Evolutionary conservation across 148 eudicot genomes (phyloP).

Genomic region (Beta vulgaris): DNA sequence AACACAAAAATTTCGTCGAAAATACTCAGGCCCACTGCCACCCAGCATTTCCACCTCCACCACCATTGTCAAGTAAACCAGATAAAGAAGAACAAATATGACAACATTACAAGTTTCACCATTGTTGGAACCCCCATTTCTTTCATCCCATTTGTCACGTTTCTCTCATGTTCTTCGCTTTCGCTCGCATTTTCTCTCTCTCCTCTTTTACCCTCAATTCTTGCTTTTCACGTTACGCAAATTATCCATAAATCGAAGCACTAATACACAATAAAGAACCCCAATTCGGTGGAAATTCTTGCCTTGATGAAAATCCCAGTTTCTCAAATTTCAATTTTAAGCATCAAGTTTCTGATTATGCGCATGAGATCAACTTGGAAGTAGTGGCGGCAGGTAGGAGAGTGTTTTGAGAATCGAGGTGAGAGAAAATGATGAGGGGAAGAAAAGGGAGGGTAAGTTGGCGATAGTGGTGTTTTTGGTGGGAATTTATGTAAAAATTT

Average conservation of each 20-base stretch:
- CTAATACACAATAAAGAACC: constrained; percentile 34
- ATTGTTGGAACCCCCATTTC: constrained; percentile 41
- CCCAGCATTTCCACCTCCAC: no score
- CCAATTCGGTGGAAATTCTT: constrained; percentile 23
- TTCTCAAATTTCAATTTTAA: constrained; percentile 13
- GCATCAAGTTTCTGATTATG: constrained; percentile 5
- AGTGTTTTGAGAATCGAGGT: constrained; percentile 6
- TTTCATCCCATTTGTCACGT: constrained; percentile 17
- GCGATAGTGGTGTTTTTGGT: constrained; percentile 57
- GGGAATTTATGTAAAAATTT: constrained; percentile 52
- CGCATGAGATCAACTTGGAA: constrained; percentile 7
- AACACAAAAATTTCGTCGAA: no score
- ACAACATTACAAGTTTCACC: constrained; percentile 67
- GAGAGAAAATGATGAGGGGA: constrained; percentile 4
- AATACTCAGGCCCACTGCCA: no score
- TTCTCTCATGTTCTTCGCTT: constrained; percentile 21
- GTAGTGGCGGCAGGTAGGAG: constrained; percentile 6
- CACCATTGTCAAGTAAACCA: no score
- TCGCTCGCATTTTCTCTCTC: constrained; percentile 4
- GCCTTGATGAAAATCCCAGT: constrained; percentile 12
- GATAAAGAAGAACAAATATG: constrained; percentile 29
- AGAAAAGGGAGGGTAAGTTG: constrained; percentile 27
- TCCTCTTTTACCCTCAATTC: constrained; percentile 17
- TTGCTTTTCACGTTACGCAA: constrained; percentile 26
- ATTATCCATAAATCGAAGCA: constrained; percentile 21